Evolutionary conservation across 2,329 filamentous ascomycete species (phyloP).

Genomic region (Colletotrichum sp.): DNA sequence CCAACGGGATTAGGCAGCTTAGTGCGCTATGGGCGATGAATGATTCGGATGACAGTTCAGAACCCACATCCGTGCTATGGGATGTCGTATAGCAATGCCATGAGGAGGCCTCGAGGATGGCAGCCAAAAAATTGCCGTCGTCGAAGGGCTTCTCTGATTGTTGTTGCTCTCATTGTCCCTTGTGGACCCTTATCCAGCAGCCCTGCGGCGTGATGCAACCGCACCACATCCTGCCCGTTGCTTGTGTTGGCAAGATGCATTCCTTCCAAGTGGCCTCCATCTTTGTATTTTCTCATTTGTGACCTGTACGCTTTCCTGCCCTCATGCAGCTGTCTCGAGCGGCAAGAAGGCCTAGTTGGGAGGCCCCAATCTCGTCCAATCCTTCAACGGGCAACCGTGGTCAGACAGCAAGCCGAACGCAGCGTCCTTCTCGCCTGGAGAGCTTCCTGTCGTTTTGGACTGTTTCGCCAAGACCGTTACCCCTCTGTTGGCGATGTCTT

Average conservation of each 20-base stretch:
- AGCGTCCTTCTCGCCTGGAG: neutral
- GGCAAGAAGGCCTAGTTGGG: neutral
- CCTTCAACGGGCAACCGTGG: neutral
- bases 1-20: neutral
- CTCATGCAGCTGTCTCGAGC: neutral
- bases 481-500: neutral
- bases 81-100: neutral
- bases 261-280: neutral
- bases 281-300: neutral
- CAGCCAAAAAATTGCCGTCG: neutral
- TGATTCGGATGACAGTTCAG: neutral
- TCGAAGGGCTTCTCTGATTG: neutral
- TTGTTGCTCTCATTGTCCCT: neutral
- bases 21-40: neutral
- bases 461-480: neutral
- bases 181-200: neutral
- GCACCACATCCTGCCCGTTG: neutral
- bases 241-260: neutral
- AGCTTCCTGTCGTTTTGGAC: neutral
- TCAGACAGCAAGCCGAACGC: neutral
- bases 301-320: neutral
- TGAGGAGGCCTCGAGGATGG: neutral
- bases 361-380: neutral
- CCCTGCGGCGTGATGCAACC: neutral
- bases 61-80: neutral